Evolutionary conservation across 805 yeast genomes (phyloP), one percentile per base, ranked within the genome.

Genomic region (Groenewaldozyma tartarivorans): DNA sequence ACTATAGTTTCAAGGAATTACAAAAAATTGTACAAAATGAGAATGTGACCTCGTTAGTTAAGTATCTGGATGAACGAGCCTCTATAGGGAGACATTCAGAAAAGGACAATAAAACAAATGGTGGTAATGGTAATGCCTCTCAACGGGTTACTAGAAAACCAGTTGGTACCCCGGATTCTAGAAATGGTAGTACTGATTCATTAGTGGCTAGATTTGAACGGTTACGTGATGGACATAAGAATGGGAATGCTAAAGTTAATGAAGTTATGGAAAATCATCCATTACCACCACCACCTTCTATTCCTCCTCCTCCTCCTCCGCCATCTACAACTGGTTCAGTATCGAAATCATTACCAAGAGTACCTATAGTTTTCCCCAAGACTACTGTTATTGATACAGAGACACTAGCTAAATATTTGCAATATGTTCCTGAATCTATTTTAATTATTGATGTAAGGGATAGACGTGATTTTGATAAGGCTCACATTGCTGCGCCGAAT

Each of bases 391-490:
- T 57, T 6, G 47, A 52, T 16, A 49, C 58, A 1, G 57, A 53
- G 24, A 43, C 45, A 15, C 45, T 58, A 20, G 43, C 38, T 3
- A 30, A 42, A 15, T 58, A 58, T 39, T 46, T 56, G 22, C 31
- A 35, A 20, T 27, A 39, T 18, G 45, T 46, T 18, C 57, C 60
- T 1, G 48, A 53, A 9, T 45, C 54, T 2, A 53, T 81, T 0
- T 63, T 88, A n/a, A 46, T 88, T 7, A 69, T 90, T 4, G 97
- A 90, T 56, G 70, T 77, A 33, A 66, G 96, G 49, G 64, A 79
- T 15, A 65, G 79, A 31, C 65, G 64, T 16, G 78, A 75, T 29
- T 87, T 71, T 54, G 72, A 75, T 36, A 62, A 64, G 33, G 72
- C 74, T 36, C 96, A 86, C 57, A 75, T 88, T 18, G 63, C 71